Evolutionary conservation across 768 basidiomycete species (phyloP), one percentile per base, ranked within the genome.

Genomic region (Suillus clintonianus): DNA sequence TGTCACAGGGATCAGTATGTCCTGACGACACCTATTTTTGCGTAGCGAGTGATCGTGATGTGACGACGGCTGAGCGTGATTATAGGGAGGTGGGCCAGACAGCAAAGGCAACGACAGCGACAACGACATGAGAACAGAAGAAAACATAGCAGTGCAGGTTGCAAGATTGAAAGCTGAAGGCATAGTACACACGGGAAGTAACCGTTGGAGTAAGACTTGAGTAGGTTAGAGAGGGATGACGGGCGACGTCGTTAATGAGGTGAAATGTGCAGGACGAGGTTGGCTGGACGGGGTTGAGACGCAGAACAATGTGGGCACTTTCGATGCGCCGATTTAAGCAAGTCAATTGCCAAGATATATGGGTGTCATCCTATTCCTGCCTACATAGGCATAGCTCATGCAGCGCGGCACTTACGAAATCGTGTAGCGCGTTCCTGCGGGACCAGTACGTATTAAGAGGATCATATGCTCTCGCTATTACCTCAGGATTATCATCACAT

Each of bases 1-100:
- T 5, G 56, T 36, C 43, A 66, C 32, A 32, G 57, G 62, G 34
- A 66, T 41, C 42, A 63, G 13, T 19, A 62, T 34, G 15, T 64
- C 48, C 36, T 63, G 15, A 24, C 32, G 41, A 17, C 7, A 14
- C 14, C n/a, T 3, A n/a, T 61, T 39, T 17, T 14, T 5, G 17
- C 14, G 55, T 43, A 6, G 34, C 15, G 30, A 17, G 14, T 34
- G 17, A 37, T 61, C 27, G 17, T 43, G 22, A 22, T 34, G 22
- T 19, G 15, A 37, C 50, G 43, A 37, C 50, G 43, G 30, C 13
- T 22, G 32, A 41, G 22, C 47, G 50, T 63, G 55, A 43, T 62
- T 48, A 50, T 59, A 64, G 30, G 64, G 62, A 5, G 62, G 61
- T 9, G 24, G 32, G 8, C 37, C n/a, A 15, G 61, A 61, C 22